Evolutionary conservation across 2,329 filamentous ascomycete genomes (phyloP).

Genomic region (Monilinia fructicola): DNA sequence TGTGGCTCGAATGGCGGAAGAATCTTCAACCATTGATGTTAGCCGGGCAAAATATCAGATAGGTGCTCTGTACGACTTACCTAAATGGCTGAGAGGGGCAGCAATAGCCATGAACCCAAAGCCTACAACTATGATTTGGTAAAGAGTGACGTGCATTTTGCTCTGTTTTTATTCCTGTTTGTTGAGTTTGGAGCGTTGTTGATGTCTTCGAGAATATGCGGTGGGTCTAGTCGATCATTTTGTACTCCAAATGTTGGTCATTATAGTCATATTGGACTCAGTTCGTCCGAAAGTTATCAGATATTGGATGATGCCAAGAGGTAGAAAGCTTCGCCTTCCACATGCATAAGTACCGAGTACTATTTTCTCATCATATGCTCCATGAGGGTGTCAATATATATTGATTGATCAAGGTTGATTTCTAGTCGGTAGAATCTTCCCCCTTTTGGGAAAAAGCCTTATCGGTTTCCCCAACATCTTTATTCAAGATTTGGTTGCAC

Average conservation of each 20-base stretch:
- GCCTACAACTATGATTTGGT: neutral
- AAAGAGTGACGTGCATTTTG: neutral
- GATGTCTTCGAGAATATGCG: neutral
- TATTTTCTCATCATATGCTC: neutral
- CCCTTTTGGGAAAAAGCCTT: neutral
- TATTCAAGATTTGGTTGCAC: neutral
- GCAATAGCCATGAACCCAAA: slow-evolving; percentile 14
- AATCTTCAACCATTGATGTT: neutral
- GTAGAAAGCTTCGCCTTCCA: slow-evolving; percentile 13
- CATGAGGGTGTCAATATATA: neutral
- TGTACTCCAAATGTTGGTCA: neutral
- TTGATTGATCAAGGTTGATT: neutral
- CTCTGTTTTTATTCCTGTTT: neutral
- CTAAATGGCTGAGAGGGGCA: neutral
- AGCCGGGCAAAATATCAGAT: neutral
- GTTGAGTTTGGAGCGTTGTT: neutral
- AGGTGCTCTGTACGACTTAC: neutral
- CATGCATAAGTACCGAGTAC: slow-evolving; percentile 17
- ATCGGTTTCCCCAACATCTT: slow-evolving; percentile 12
- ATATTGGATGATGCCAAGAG: slow-evolving; percentile 10
- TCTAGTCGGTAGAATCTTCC: neutral
- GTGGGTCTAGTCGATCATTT: slow-evolving; percentile 1
- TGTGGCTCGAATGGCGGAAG: neutral
- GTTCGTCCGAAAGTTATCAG: neutral
- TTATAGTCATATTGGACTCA: neutral